phyloP scores from a whole-genome alignment of 441 rosid genomes.

The Mallotus japonicus region DNA sequence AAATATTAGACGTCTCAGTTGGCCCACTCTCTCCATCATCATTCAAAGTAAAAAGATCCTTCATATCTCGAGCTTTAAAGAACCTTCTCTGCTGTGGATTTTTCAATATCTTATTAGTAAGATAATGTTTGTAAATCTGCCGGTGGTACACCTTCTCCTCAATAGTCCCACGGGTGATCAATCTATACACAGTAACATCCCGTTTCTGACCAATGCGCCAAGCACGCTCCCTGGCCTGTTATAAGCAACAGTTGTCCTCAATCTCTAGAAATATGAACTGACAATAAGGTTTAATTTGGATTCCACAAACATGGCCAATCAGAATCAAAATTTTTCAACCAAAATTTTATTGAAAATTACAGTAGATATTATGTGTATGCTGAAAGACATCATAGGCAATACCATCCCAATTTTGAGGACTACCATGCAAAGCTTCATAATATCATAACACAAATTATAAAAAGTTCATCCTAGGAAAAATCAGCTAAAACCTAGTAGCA shows the following conservation, averaged over 20 bases:
- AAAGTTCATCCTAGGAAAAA: slow-evolving; percentile 8
- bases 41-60: slow-evolving; percentile 74
- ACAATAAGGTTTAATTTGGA: slow-evolving; percentile 2
- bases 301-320: background rate
- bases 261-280: slow-evolving; percentile 9
- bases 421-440: slow-evolving; percentile 1
- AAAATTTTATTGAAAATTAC: background rate
- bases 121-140: slow-evolving; percentile 96
- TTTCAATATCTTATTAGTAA: slow-evolving; percentile 87
- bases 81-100: slow-evolving; percentile 95
- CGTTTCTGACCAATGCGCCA: slow-evolving; percentile 98
- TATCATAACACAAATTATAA: background rate
- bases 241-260: slow-evolving; percentile 21
- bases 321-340: background rate
- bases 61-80: slow-evolving; percentile 96
- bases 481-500: slow-evolving; percentile 8
- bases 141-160: slow-evolving; percentile 98
- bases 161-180: slow-evolving; percentile 90
- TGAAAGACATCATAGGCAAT: background rate
- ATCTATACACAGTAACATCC: slow-evolving; percentile 85
- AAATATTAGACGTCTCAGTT: slow-evolving; percentile 86
- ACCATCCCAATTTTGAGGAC: slow-evolving; percentile 4
- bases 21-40: slow-evolving; percentile 66
- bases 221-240: slow-evolving; percentile 98
- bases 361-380: background rate